These are phyloP conservation scores for Populus tomentosa DNA, from an alignment of 441 rosid genomes.

Conservation along the genomic window DNA sequence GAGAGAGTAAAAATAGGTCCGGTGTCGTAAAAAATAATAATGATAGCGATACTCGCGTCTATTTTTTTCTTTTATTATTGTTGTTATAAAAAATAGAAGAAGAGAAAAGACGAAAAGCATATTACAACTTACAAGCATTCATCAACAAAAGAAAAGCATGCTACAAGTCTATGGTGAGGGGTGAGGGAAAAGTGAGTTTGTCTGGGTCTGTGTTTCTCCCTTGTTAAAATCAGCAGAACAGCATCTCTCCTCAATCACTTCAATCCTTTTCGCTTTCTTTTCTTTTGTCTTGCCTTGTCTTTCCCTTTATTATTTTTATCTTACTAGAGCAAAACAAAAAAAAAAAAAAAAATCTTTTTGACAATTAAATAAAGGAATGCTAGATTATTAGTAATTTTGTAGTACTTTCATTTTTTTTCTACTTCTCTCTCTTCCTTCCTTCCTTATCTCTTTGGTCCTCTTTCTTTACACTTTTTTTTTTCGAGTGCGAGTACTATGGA, in stretches of 20 bases:
- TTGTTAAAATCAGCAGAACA: background rate
- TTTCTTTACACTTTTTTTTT: no score
- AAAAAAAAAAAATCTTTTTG: background rate
- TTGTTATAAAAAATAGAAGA: background rate
- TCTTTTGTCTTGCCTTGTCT: slow-evolving; percentile 39
- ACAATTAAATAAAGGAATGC: background rate
- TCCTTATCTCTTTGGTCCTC: background rate
- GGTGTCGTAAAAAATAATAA: background rate
- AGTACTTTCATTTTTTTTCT: background rate
- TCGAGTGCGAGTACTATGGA: no score
- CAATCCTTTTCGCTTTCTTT: slow-evolving; percentile 15
- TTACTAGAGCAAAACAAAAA: background rate
- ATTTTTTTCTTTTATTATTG: background rate
- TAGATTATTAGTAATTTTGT: no score
- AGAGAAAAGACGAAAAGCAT: background rate
- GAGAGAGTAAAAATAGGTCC: background rate
- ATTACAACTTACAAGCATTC: no score
- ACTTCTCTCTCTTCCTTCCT: background rate
- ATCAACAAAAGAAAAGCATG: background rate
- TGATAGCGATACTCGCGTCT: background rate
- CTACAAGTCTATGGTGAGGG: background rate
- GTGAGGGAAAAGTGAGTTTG: background rate
- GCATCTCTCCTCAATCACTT: background rate
- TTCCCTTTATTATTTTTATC: background rate
- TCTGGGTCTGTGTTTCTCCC: background rate